A percentile compares a stretch with the other conserved stretches of the same genome.
Evolutionary conservation across 2,329 filamentous ascomycete species (phyloP).

Genomic region (Exophiala lecanii-corni): DNA sequence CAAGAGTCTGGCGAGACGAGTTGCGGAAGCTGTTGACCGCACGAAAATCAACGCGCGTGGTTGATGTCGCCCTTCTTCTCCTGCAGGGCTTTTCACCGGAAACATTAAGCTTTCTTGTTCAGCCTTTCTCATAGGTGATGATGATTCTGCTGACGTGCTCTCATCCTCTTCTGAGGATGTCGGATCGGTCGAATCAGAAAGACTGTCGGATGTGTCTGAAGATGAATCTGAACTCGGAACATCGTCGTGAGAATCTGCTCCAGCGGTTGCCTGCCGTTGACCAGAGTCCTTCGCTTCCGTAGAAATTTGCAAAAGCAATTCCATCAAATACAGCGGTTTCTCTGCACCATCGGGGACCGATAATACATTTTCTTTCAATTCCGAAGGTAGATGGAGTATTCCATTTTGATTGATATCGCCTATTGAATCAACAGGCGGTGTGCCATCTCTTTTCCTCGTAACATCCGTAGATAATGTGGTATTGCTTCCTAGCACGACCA

Average conservation of each 20-base stretch:
- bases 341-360: conserved; percentile 64
- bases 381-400: conserved; percentile 57
- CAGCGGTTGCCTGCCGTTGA: background rate
- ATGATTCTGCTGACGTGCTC: conserved; percentile 64
- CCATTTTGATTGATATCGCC: conserved; percentile 25
- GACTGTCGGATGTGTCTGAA: conserved; percentile 26
- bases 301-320: conserved; percentile 60
- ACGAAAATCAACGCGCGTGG: conserved; percentile 90
- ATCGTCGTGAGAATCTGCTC: conserved; percentile 4
- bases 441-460: background rate
- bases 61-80: conserved; percentile 45
- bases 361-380: conserved; percentile 61
- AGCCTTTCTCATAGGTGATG: background rate
- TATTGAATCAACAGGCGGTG: no score
- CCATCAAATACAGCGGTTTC: conserved; percentile 80
- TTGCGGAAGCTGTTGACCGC: conserved; percentile 84
- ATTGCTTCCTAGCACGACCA: conserved; percentile 47
- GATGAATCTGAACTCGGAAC: conserved; percentile 26
- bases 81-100: conserved; percentile 85
- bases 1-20: conserved; percentile 81
- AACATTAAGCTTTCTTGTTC: conserved; percentile 89
- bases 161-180: conserved; percentile 26
- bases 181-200: conserved; percentile 22
- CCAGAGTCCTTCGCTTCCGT: background rate
- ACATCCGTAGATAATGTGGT: conserved; percentile 22